phyloP scores from a whole-genome alignment of 2,329 filamentous ascomycete species.

The Phyllachora maydis region DNA sequence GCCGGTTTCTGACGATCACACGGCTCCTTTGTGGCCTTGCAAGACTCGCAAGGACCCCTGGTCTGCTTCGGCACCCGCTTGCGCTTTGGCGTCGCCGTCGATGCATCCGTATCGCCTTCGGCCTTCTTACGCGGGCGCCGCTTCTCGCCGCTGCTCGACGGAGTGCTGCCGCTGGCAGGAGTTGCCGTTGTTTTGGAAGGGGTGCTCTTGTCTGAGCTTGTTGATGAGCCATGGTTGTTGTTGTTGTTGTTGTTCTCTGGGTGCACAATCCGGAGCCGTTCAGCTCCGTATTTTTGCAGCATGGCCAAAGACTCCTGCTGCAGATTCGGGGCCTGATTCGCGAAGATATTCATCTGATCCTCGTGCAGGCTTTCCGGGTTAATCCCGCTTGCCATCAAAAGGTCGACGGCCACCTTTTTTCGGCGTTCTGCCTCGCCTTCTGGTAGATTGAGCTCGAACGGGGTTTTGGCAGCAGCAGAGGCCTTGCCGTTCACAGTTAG shows the following conservation, averaged over 20 bases:
- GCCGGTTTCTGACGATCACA: too few relatives aligned
- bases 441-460: slow-evolving; percentile 17
- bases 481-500: too few relatives aligned
- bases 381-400: slow-evolving; percentile 25
- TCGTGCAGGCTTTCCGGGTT: slow-evolving; percentile 26
- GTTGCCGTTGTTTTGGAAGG: slow-evolving; percentile 1
- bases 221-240: slow-evolving; percentile 8
- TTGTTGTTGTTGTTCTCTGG: slow-evolving; percentile 16
- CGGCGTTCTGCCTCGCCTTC: slow-evolving; percentile 28
- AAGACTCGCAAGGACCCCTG: too few relatives aligned
- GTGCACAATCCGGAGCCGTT: slow-evolving; percentile 34
- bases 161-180: slow-evolving; percentile 1
- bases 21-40: too few relatives aligned
- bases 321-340: slow-evolving; percentile 34
- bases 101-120: slow-evolving; percentile 13
- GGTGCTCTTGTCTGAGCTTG: slow-evolving; percentile 7
- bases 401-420: slow-evolving; percentile 21
- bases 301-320: slow-evolving; percentile 33
- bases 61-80: too few relatives aligned
- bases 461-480: slow-evolving; percentile 4
- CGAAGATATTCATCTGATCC: slow-evolving; percentile 37
- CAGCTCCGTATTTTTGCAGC: slow-evolving; percentile 34
- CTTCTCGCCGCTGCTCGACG: slow-evolving; percentile 13
- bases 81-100: too few relatives aligned
- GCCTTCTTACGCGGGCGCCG: slow-evolving; percentile 14